Evolutionary conservation across 2,329 filamentous ascomycete species (phyloP).

Genomic region (Rutstroemia sp.): DNA sequence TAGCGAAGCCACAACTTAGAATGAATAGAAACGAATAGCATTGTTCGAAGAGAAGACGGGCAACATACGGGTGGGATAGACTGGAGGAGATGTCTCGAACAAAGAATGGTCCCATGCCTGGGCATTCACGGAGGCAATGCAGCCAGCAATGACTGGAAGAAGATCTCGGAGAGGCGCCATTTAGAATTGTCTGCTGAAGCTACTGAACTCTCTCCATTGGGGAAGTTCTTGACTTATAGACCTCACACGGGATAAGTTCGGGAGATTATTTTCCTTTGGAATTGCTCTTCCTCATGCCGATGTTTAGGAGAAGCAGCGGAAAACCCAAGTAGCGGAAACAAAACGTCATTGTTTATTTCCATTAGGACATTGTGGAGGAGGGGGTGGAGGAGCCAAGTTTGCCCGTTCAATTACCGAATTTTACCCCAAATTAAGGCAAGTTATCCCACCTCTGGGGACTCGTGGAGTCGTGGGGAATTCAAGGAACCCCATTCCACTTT

Average conservation of each 20-base stretch:
- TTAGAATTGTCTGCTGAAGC: neutral
- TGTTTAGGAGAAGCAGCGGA: too few species aligned
- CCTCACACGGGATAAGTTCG: neutral
- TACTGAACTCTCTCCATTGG: neutral
- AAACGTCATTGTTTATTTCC: too few species aligned
- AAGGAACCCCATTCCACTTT: too few species aligned
- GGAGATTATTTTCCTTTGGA: neutral
- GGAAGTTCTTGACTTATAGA: neutral
- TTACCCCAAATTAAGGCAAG: too few species aligned
- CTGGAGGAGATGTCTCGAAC: constrained; percentile 11
- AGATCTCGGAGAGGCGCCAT: constrained; percentile 6
- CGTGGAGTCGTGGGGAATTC: too few species aligned
- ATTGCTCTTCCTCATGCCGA: too few species aligned
- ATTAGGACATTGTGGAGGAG: too few species aligned
- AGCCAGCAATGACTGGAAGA: neutral
- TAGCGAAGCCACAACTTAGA: neutral
- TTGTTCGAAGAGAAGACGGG: neutral
- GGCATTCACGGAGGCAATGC: constrained; percentile 5
- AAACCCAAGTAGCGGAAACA: too few species aligned
- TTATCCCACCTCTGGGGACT: too few species aligned
- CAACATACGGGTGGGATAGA: constrained; percentile 22
- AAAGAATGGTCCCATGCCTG: constrained; percentile 5
- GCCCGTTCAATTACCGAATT: too few species aligned
- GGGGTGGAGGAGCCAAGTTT: too few species aligned
- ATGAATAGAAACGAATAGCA: too few species aligned